phyloP scores from a whole-genome alignment of 1,139 yeast genomes.

The Wickerhamomyces sp. region DNA sequence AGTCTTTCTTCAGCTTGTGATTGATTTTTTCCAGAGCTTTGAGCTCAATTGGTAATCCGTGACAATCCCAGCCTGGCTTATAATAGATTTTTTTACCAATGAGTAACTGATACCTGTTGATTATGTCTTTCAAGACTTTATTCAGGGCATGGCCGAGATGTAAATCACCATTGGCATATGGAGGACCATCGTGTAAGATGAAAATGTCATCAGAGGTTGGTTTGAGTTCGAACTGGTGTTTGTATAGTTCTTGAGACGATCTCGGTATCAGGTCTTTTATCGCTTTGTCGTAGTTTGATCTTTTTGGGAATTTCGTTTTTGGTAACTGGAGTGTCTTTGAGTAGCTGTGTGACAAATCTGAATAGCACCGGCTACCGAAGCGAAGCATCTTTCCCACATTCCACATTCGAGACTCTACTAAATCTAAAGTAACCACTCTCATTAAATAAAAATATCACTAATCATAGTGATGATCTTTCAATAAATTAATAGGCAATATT shows the following conservation, averaged over 20 bases:
- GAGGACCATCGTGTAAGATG: slow-evolving; percentile 94
- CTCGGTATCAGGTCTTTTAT: slow-evolving; percentile 31
- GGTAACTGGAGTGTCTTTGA: slow-evolving; percentile 37
- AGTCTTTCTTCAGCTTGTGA: slow-evolving; percentile 32
- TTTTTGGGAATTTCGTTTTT: slow-evolving; percentile 43
- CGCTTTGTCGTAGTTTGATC: slow-evolving; percentile 37
- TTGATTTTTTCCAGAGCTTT: slow-evolving; percentile 60
- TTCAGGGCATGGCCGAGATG: slow-evolving; percentile 94
- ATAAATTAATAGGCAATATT: neutral
- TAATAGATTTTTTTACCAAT: slow-evolving; percentile 61
- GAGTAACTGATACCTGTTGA: slow-evolving; percentile 66
- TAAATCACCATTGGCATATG: slow-evolving; percentile 92
- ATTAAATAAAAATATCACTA: too few relatives aligned
- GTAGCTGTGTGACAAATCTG: slow-evolving; percentile 21
- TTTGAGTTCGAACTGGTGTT: slow-evolving; percentile 26
- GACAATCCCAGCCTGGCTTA: slow-evolving; percentile 98
- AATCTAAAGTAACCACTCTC: too few relatives aligned
- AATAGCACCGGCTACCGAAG: slow-evolving; percentile 11
- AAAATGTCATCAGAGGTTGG: slow-evolving; percentile 41
- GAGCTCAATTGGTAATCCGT: slow-evolving; percentile 92
- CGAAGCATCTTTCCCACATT: slow-evolving; percentile 2
- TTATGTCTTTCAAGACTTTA: slow-evolving; percentile 82
- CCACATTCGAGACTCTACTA: too few relatives aligned
- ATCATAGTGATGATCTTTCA: too few relatives aligned
- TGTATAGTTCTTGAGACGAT: slow-evolving; percentile 32